A percentile compares a stretch with the other conserved stretches of the same genome.
Evolutionary conservation across 305 asterid species (phyloP).

Genomic region (Fraxinus albicans): DNA sequence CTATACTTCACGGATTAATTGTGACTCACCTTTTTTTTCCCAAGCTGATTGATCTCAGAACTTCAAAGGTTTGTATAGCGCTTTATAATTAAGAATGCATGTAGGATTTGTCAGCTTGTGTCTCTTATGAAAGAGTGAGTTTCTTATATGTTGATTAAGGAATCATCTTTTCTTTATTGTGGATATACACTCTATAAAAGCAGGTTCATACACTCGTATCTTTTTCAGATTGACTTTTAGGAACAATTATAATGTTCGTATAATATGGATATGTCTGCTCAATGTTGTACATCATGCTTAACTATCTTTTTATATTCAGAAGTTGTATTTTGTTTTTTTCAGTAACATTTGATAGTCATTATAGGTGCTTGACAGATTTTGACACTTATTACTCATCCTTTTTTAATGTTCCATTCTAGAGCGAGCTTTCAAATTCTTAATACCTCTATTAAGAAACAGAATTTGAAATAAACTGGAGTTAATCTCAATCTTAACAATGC

Average conservation of each 20-base stretch:
- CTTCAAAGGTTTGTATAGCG: constrained; percentile 7
- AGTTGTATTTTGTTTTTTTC: neutral
- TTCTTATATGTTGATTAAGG: neutral
- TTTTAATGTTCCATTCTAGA: neutral
- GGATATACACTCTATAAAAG: neutral
- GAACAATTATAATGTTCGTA: neutral
- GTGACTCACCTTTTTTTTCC: neutral
- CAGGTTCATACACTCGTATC: neutral
- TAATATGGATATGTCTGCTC: neutral
- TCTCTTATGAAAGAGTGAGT: constrained; percentile 3
- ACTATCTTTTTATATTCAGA: neutral
- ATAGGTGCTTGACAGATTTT: neutral
- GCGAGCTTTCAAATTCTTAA: neutral
- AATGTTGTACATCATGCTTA: neutral
- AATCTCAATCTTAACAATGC: neutral
- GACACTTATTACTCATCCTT: neutral
- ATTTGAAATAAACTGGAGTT: neutral
- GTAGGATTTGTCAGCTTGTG: constrained; percentile 5
- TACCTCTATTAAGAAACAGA: neutral
- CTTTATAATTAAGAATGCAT: constrained; percentile 1
- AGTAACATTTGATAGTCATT: neutral
- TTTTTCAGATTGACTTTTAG: neutral
- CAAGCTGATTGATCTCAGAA: constrained; percentile 3
- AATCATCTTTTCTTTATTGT: neutral
- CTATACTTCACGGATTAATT: neutral